These are phyloP conservation scores for Gamarada debralockiae DNA, from an alignment of 495 filamentous ascomycete species.

Conservation along the genomic window DNA sequence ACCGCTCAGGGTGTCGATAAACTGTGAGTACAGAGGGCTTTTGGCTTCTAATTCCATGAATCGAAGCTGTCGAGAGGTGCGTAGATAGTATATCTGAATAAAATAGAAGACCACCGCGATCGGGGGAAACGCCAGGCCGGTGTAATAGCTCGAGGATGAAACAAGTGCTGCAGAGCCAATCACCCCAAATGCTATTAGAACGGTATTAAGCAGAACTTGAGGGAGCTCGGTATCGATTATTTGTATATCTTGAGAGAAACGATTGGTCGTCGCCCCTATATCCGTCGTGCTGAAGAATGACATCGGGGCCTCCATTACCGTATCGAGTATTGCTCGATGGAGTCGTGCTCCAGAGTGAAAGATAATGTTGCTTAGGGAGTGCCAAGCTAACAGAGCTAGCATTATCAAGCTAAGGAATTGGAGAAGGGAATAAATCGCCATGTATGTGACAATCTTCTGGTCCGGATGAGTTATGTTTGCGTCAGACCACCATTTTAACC, in stretches of 20 bases:
- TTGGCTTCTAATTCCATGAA: slow-evolving; percentile 57
- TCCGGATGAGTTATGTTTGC: too few relatives aligned
- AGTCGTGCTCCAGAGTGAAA: slow-evolving; percentile 1
- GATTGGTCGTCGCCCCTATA: slow-evolving; percentile 25
- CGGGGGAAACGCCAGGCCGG: slow-evolving; percentile 13
- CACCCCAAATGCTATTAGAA: too few relatives aligned
- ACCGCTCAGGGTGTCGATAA: slow-evolving; percentile 45
- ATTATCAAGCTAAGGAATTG: slow-evolving; percentile 3
- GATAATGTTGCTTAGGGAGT: background rate
- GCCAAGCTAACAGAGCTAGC: too few relatives aligned
- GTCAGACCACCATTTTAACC: too few relatives aligned
- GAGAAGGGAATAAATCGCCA: slow-evolving; percentile 1
- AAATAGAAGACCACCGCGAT: background rate
- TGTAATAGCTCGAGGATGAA: too few relatives aligned
- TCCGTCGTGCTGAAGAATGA: slow-evolving; percentile 24
- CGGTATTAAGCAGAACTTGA: background rate
- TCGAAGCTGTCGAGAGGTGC: slow-evolving; percentile 61
- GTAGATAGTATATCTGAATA: slow-evolving; percentile 59
- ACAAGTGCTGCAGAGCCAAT: too few relatives aligned
- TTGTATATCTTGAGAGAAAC: slow-evolving; percentile 33
- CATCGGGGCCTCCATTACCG: slow-evolving; percentile 18
- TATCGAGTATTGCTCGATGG: background rate
- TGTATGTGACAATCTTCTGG: slow-evolving; percentile 7
- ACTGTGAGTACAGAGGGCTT: slow-evolving; percentile 52
- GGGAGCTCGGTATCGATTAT: slow-evolving; percentile 24